Base-by-base conservation (phyloP, 495 filamentous ascomycete genomes). In the Lepraria neglecta region DNA sequence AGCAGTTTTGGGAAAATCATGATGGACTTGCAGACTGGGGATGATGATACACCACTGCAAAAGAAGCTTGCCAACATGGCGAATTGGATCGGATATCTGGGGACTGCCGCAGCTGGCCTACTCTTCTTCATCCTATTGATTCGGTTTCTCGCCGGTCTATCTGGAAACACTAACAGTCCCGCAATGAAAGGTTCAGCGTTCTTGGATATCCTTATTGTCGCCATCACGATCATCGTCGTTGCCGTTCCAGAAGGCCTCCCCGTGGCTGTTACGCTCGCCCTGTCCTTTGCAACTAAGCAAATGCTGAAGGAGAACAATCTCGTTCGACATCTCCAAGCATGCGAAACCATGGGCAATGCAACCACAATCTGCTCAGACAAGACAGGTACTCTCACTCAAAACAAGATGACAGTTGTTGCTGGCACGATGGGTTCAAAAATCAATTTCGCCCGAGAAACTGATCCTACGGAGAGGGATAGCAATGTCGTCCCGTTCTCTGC, bases 341-440 rank as follows among this genome's bases (percentile, higher is more conserved):
- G 85, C 68, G 85, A 88, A 63, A 87, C 84, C 28, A 88, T 88
- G 85, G 85, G 85, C 33, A 87, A 87, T 65, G 84, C 84, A 4
- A 88, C 84, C 0, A 83, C 83, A 0, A 79, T 88, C 30, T 88
- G 85, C 68, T 86, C 84, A 0, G 85, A 88, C 68, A 88, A 88
- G 65, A 88, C 85, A 10, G 85, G 85, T 30, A 88, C 85, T 21
- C 67, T 88, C n/a, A 87, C 84, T 4, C 82, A 86, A 67, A 88
- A 88, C 66, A 83, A 82, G 65, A 88, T 88, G 85, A 85, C 83
- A 3, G 83, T 88, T 21, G 83, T 87, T 27, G 78, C 84, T 30
- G 84, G 85, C 21, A 79, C 81, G 0, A 70, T 82, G 58, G 82
- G 82, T 11, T 79, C 80, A n/a, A 68, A 73, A 42, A 68, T 75